Percentiles rank a stretch among this genome's conserved stretches.
These are phyloP conservation scores for Monosporascus ibericus DNA, from an alignment of 2,329 filamentous ascomycete genomes.

Conservation along the genomic window DNA sequence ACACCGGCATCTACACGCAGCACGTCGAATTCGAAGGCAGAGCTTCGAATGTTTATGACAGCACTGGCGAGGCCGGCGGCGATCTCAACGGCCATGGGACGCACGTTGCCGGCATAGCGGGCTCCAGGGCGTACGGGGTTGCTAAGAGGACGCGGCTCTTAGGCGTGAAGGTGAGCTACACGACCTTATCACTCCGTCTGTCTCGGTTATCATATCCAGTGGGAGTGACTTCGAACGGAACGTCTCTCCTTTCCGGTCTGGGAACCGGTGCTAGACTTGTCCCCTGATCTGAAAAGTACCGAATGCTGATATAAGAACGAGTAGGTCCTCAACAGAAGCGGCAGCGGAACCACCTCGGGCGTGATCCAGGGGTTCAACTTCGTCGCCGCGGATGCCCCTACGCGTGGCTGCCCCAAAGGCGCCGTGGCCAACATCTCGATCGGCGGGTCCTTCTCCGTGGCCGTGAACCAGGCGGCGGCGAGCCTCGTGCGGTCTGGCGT, in stretches of 20 bases:
- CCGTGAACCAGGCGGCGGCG: constrained; percentile 45
- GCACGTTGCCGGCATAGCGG: constrained; percentile 27
- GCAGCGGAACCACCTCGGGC: constrained; percentile 12
- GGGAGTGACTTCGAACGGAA: constrained; percentile 2
- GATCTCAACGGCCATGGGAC: constrained; percentile 39
- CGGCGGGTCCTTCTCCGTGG: constrained; percentile 36
- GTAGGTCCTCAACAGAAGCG: not conserved
- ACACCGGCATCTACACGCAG: constrained; percentile 44
- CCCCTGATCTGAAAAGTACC: too few relatives aligned
- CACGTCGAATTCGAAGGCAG: constrained; percentile 41
- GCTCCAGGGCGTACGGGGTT: constrained; percentile 37
- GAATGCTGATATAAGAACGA: not conserved
- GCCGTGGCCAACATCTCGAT: constrained; percentile 52
- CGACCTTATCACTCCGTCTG: too few relatives aligned
- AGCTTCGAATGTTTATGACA: constrained; percentile 27
- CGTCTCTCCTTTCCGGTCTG: constrained; percentile 6
- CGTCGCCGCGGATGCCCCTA: constrained; percentile 37
- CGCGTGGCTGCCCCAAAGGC: constrained; percentile 28
- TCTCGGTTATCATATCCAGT: too few relatives aligned
- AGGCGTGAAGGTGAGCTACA: constrained; percentile 35
- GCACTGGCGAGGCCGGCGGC: constrained; percentile 25
- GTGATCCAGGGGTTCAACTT: constrained; percentile 28
- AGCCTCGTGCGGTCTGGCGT: constrained; percentile 40
- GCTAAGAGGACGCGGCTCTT: constrained; percentile 39
- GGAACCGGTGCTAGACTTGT: too few relatives aligned